phyloP scores from a whole-genome alignment of 2,329 filamentous ascomycete genomes.

The Epichloe gansuensis region DNA sequence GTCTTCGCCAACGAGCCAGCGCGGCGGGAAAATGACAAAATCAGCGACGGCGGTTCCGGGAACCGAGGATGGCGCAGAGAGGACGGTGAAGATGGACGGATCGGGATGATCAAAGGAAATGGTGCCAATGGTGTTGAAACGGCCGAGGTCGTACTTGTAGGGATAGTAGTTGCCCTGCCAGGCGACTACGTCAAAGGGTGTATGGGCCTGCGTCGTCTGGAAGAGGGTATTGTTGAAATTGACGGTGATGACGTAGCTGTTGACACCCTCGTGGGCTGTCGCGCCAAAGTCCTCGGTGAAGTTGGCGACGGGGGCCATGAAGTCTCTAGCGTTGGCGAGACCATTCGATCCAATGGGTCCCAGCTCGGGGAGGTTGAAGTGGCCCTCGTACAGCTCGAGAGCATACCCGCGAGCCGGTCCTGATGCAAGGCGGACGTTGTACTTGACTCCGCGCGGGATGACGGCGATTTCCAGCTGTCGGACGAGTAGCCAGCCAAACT shows the following conservation, averaged over 20 bases:
- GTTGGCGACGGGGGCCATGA: slow-evolving; percentile 56
- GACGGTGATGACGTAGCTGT: slow-evolving; percentile 31
- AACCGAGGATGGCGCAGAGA: slow-evolving; percentile 53
- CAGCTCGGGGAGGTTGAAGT: slow-evolving; percentile 59
- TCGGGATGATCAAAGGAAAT: slow-evolving; percentile 68
- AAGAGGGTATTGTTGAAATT: slow-evolving; percentile 58
- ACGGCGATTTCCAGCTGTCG: slow-evolving; percentile 67
- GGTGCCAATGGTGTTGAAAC: slow-evolving; percentile 61
- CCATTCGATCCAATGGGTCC: slow-evolving; percentile 63
- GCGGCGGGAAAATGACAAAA: slow-evolving; percentile 61
- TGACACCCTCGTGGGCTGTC: slow-evolving; percentile 24
- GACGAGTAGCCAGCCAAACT: slow-evolving; percentile 62
- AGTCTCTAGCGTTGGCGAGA: slow-evolving; percentile 64
- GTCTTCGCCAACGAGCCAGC: slow-evolving; percentile 57
- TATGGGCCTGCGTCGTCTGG: slow-evolving; percentile 50
- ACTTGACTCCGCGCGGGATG: slow-evolving; percentile 61
- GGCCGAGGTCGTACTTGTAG: slow-evolving; percentile 70
- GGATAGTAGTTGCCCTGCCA: slow-evolving; percentile 76
- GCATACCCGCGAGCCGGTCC: slow-evolving; percentile 59
- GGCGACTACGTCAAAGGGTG: slow-evolving; percentile 66
- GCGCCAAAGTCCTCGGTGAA: slow-evolving; percentile 47
- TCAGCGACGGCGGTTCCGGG: slow-evolving; percentile 56
- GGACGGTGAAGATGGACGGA: slow-evolving; percentile 63
- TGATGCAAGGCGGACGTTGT: slow-evolving; percentile 52
- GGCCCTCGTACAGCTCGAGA: slow-evolving; percentile 59